Base-by-base conservation (phyloP, 306 rosid species). In the Fagus sylvatica region DNA sequence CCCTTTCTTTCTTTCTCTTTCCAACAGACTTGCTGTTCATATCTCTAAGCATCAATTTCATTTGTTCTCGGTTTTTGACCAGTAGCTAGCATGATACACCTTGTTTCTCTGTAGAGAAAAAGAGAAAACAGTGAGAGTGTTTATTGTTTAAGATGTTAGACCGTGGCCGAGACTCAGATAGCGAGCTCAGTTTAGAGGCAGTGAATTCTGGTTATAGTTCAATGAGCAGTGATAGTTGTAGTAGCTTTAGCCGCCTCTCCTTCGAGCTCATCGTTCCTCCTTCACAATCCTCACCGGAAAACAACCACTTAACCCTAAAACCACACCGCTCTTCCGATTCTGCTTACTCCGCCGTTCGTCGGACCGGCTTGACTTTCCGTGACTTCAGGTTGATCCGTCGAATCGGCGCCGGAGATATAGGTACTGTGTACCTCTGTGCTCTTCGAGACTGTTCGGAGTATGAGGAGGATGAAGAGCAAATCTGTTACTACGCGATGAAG, bases 251-350 rank as follows among this genome's bases (percentile, higher is more conserved):
- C 82, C 95, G 98, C 12, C 93, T 92, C 55, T 95, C 98, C 3
- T 95, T 95, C 67, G 96, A 95, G 4, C 96, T 85, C n/a, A 64
- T 81, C 1, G 76, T 73, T 13, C 78, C 42, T 1, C 54, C 78
- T 5, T 56, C 80, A 7, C 81, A 78, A 0, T 66, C 84, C 6
- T 83, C 90, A 1, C 89, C 90, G 3, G 97, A 89, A 1, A 82
- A 57, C 33, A 82, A 57, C 33, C 83, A 8, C 51, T 46, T 92
- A 56, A 70, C 85, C 11, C 70, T 89, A 8, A 95, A 95, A 75
- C 98, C 98, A 0, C 98, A 95, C 74, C 95, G 98, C 5, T 95
- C 98, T 39, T 95, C 98, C 5, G 98, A 95, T 78, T 92, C 87
- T 33, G 96, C 92, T 34, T 95, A 95, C 90, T 87, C 98, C 22